Evolutionary conservation across 2,329 filamentous ascomycete genomes (phyloP).

Genomic region (Coniochaeta pulveracea): DNA sequence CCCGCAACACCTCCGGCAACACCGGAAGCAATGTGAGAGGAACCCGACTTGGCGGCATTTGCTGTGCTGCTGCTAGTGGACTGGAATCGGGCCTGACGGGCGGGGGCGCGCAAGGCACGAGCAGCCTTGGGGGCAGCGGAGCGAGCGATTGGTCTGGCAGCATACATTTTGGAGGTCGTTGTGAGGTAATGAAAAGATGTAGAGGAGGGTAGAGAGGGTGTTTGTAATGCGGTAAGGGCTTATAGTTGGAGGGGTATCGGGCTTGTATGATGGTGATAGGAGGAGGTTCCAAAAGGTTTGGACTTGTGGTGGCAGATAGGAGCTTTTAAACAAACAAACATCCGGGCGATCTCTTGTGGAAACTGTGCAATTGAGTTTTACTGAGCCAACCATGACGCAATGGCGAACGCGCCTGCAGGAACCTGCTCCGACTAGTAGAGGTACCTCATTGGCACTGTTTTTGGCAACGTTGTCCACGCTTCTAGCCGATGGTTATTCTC

Average conservation of each 20-base stretch:
- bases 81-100: constrained; percentile 26
- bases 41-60: constrained; percentile 9
- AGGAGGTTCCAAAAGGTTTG: neutral
- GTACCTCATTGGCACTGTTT: too few species aligned
- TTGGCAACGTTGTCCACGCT: too few species aligned
- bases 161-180: constrained; percentile 16
- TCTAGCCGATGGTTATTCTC: too few species aligned
- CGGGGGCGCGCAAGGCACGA: constrained; percentile 14
- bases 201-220: neutral
- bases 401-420: neutral
- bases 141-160: constrained; percentile 18
- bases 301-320: too few species aligned
- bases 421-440: constrained; percentile 1
- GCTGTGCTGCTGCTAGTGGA: constrained; percentile 17
- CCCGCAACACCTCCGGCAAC: constrained; percentile 31
- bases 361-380: neutral
- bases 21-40: constrained; percentile 26
- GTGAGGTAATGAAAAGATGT: neutral
- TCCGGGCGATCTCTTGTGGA: neutral
- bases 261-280: neutral
- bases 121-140: constrained; percentile 16
- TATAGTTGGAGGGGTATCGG: neutral
- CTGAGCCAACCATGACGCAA: neutral
- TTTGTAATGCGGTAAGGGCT: neutral
- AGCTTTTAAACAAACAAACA: neutral